These are phyloP conservation scores for Xylaria sp. DNA, from an alignment of 2,329 filamentous ascomycete genomes.

Conservation along the genomic window DNA sequence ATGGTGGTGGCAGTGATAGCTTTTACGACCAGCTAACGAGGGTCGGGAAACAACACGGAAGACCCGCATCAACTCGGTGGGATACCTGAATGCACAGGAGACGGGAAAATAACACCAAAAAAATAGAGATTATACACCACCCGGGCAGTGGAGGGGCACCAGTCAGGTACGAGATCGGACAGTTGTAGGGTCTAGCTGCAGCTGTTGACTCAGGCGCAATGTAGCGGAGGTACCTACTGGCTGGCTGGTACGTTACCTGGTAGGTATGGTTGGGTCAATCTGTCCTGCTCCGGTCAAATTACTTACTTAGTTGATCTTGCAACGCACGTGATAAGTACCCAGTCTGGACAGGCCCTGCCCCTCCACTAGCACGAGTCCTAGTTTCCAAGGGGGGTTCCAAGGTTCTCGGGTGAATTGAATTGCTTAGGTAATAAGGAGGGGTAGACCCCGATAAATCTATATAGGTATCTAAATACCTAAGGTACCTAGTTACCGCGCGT, in stretches of 20 bases:
- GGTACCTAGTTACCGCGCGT: too few relatives aligned
- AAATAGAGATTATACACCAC: conserved; percentile 7
- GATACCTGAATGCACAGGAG: conserved; percentile 1
- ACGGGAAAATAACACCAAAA: conserved; percentile 4
- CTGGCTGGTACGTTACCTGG: too few relatives aligned
- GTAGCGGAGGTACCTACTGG: not conserved
- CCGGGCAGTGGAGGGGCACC: conserved; percentile 12
- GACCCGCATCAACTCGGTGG: conserved; percentile 22
- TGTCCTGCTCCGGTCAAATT: not conserved
- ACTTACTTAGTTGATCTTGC: not conserved
- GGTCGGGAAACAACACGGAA: conserved; percentile 12
- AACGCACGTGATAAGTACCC: not conserved
- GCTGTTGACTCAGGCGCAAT: conserved; percentile 7
- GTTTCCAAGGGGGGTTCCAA: too few relatives aligned
- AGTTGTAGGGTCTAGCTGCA: not conserved
- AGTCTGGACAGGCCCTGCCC: not conserved
- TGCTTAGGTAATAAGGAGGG: conserved; percentile 24
- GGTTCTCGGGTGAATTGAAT: not conserved
- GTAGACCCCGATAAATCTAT: too few relatives aligned
- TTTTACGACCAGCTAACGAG: conserved; percentile 17
- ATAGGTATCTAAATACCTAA: not conserved
- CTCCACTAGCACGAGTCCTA: conserved; percentile 19
- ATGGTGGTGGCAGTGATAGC: conserved; percentile 2
- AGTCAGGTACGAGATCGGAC: conserved; percentile 16
- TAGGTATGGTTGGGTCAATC: not conserved